phyloP scores from a whole-genome alignment of 2,329 filamentous ascomycete species.

The Colletotrichum karsti region DNA sequence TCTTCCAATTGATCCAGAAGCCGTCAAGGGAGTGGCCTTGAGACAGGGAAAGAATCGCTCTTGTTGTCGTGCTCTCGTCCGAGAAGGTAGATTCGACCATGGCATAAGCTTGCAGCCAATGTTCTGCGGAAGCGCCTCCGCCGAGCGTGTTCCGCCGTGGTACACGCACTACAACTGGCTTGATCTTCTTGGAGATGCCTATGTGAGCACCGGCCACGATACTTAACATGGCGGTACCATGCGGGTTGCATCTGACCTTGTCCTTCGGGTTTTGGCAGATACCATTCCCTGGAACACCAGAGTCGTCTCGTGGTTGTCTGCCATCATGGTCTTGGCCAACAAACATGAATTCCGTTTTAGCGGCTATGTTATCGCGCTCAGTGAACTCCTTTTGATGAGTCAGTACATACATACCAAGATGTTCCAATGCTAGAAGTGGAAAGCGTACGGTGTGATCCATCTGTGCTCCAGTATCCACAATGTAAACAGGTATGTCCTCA shows the following conservation, averaged over 20 bases:
- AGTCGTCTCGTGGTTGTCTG: background rate
- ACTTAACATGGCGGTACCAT: background rate
- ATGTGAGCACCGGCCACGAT: background rate
- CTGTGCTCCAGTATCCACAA: background rate
- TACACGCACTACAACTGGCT: background rate
- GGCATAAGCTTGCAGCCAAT: background rate
- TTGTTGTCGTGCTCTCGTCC: background rate
- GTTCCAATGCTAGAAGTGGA: no score
- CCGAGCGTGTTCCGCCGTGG: rapidly evolving
- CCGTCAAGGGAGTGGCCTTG: background rate
- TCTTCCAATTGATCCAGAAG: background rate
- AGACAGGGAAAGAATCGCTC: background rate
- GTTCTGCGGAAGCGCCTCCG: background rate
- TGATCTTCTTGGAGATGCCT: background rate
- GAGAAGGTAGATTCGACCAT: background rate
- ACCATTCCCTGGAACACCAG: background rate
- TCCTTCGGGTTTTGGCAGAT: no score
- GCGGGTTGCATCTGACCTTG: background rate
- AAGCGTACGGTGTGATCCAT: background rate
- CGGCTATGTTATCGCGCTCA: background rate
- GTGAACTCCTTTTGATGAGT: background rate
- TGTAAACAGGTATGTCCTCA: background rate
- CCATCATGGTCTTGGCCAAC: background rate
- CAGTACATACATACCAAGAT: background rate
- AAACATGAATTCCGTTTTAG: background rate